Base-by-base conservation (phyloP, 2,329 filamentous ascomycete species). In the Arachnomyces sp. region DNA sequence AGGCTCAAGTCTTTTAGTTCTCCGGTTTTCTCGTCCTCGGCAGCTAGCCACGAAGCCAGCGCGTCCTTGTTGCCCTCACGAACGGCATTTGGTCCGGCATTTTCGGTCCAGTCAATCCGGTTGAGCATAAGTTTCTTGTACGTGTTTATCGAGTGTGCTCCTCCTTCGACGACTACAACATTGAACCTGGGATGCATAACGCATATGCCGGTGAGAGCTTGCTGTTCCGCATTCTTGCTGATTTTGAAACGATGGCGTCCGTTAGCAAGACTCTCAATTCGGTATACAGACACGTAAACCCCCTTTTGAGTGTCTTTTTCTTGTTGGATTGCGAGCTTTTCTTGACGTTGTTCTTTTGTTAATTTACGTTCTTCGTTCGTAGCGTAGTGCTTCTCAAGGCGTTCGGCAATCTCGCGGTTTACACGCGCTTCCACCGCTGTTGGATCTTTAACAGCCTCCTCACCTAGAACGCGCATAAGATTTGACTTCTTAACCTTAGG, bases 401-500 rank as follows among this genome's bases (percentile, higher is more conserved):
- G 85, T 47, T 93, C 88, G 18, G 84, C 84, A 49, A 98, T 95
- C 62, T 98, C 88, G 39, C 82, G 77, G 61, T 93, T 95, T 38
- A 98, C 92, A 16, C 87, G 81, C 37, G 88, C 87, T 66, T 98
- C 92, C 34, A 98, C 92, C 3, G 92, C 92, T 1, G 93, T 98
- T 5, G 92, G 92, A 64, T 98, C 92, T 58, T 95, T 93, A 50
- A 98, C 90, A 13, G 82, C 82, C 63, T 87, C 83, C 59, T 95
- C 87, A 47, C 92, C 92, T 41, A 95, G 74, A 21, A 98, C 92
- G 43, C 89, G 83, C 92, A 98, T 98, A 58, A 98, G 77, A 62
- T 98, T 98, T 43, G 84, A 86, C 64, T 93, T 93, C 68, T 95
- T 96, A 52, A 98, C 87, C 65, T 96, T 98, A 8, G 92, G 90